phyloP scores from a whole-genome alignment of 2,329 filamentous ascomycete genomes.

The Xylaria polymorpha region DNA sequence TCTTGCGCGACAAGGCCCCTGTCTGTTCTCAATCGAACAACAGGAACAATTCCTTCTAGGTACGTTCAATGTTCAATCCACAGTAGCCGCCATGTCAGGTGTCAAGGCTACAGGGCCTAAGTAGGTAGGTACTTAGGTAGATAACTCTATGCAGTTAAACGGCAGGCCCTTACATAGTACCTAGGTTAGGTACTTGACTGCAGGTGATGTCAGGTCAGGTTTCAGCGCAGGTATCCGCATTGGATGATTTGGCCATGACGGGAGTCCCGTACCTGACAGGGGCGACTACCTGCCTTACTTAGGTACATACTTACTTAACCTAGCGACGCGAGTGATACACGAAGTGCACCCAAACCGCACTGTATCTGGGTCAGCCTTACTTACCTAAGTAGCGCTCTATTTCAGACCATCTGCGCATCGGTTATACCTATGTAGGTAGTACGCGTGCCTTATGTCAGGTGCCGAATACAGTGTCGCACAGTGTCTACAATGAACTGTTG shows the following conservation, averaged over 20 bases:
- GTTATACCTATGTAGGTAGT: no score
- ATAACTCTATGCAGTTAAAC: constrained; percentile 4
- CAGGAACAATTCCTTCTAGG: no score
- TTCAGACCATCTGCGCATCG: neutral
- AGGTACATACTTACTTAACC: neutral
- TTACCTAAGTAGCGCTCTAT: neutral
- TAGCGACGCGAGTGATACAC: neutral
- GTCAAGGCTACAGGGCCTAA: no score
- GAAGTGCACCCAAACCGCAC: constrained; percentile 3
- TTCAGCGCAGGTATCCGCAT: constrained; percentile 12
- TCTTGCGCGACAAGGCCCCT: constrained; percentile 3
- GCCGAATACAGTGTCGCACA: neutral
- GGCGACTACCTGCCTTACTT: neutral
- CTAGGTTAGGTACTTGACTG: no score
- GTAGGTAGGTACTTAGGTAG: no score
- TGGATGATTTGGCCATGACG: constrained; percentile 1
- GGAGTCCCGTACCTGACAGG: constrained; percentile 1
- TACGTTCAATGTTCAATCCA: no score
- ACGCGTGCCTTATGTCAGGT: constrained; percentile 2
- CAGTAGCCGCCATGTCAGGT: no score
- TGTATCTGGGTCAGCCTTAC: constrained; percentile 20
- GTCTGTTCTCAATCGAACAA: neutral
- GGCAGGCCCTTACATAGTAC: neutral
- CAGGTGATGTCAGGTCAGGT: neutral
- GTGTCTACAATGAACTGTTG: neutral